phyloP scores from a whole-genome alignment of 345 rosid genomes.

The Stellera chamaejasme region DNA sequence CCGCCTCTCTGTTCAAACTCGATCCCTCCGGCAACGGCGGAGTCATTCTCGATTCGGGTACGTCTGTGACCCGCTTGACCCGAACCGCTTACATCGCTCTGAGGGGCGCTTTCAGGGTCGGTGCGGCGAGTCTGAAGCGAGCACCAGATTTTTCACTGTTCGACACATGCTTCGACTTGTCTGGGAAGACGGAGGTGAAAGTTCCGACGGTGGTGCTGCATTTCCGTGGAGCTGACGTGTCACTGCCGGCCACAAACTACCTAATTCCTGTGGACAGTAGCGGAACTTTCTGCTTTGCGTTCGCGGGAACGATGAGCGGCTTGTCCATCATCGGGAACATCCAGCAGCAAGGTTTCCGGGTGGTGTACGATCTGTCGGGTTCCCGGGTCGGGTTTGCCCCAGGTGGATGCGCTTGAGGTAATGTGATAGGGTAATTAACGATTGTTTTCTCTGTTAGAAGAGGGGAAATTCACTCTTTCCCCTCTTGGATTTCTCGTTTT shows the following conservation, averaged over 20 bases:
- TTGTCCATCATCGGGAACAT: constrained; percentile 86
- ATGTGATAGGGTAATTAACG: too few species aligned
- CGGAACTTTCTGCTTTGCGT: constrained; percentile 89
- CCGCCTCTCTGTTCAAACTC: constrained; percentile 65
- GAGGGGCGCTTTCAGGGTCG: constrained; percentile 53
- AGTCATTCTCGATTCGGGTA: constrained; percentile 86
- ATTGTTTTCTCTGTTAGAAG: too few species aligned
- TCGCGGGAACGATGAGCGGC: constrained; percentile 85
- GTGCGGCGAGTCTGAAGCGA: constrained; percentile 37
- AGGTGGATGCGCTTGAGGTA: constrained; percentile 61
- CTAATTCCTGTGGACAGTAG: constrained; percentile 67
- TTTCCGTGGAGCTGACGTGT: constrained; percentile 59
- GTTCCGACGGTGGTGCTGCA: constrained; percentile 77
- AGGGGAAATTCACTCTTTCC: too few species aligned
- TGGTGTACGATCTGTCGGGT: constrained; percentile 59
- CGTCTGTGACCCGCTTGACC: constrained; percentile 71
- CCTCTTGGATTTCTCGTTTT: too few species aligned
- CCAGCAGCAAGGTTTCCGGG: constrained; percentile 97
- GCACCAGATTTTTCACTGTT: constrained; percentile 54
- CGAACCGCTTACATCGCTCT: constrained; percentile 59
- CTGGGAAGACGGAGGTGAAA: constrained; percentile 49
- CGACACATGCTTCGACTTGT: constrained; percentile 80
- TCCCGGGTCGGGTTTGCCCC: constrained; percentile 86
- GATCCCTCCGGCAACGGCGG: constrained; percentile 77
- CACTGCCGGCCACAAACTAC: constrained; percentile 87